Evolutionary conservation across 2,329 filamentous ascomycete species (phyloP).

Genomic region (Claviceps paspali): DNA sequence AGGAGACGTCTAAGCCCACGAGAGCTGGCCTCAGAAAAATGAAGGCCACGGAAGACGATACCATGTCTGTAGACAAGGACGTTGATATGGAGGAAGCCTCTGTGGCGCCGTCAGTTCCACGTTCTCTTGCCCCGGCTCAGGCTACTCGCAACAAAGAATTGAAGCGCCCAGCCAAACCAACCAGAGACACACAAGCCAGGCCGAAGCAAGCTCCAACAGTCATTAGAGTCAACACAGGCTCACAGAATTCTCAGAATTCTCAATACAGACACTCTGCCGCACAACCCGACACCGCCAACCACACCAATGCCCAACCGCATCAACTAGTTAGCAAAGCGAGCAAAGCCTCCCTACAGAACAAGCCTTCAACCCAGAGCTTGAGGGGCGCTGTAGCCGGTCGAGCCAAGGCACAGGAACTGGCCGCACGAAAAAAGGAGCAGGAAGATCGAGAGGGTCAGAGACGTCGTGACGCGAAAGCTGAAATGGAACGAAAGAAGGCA

Average conservation of each 20-base stretch:
- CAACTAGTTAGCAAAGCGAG: constrained; percentile 50
- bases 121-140: constrained; percentile 32
- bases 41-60: constrained; percentile 21
- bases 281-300: constrained; percentile 29
- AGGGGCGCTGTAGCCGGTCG: constrained; percentile 44
- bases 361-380: constrained; percentile 41
- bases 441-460: constrained; percentile 68
- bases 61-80: constrained; percentile 23
- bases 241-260: constrained; percentile 42
- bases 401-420: constrained; percentile 57
- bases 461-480: constrained; percentile 67
- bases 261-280: constrained; percentile 44
- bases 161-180: constrained; percentile 46
- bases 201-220: constrained; percentile 52
- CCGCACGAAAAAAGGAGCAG: constrained; percentile 69
- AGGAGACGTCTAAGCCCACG: constrained; percentile 28
- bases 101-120: constrained; percentile 39
- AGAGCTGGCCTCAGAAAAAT: constrained; percentile 38
- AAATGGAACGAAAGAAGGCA: constrained; percentile 62
- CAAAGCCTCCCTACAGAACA: constrained; percentile 47
- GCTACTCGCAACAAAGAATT: constrained; percentile 34
- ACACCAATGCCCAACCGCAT: constrained; percentile 21
- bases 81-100: constrained; percentile 42
- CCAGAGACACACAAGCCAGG: constrained; percentile 42
- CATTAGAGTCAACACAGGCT: constrained; percentile 54